Base-by-base conservation (phyloP, 2,329 filamentous ascomycete genomes). In the Taxawa tesnikishii region DNA sequence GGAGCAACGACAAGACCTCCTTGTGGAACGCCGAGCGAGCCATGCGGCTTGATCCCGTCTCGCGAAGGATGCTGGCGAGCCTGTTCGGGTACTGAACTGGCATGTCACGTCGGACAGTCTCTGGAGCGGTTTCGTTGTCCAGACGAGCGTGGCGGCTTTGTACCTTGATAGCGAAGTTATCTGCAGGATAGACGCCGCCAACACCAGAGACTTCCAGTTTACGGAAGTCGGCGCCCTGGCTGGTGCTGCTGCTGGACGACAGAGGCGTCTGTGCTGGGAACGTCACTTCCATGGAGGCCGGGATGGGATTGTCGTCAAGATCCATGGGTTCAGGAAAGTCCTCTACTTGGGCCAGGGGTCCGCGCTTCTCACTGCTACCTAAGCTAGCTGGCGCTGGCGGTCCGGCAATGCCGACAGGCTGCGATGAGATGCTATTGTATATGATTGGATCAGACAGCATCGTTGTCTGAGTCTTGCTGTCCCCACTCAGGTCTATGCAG, bases 401-500 rank as follows among this genome's bases (percentile, higher is more conserved):
- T 9, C 15, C 24, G 13, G 15, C 27, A 1, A 37, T 43, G 18
- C 55, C 55, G n/a, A 59, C 38, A 5, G 54, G 52, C 24, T 54
- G 47, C 10, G 41, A 44, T 1, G 49, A 48, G 6, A 55, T 38
- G 10, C 43, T 39, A 14, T 51, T 43, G 39, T 59, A 59, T 4
- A 39, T 17, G 13, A 39, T 34, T 2, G 33, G 26, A 24, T 39
- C 39, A 32, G 37, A 35, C 2, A 28, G 12, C 32, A 38, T 37
- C 3, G 31, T 29, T 4, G 24, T 32, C 15, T 38, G 34, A 9
- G 43, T 36, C 19, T 39, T 44, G 6, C 61, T 61, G 43, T 85
- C 79, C 2, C 78, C 77, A 11, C 77, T 82, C 3, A 90, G 57
- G 50, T 93, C 84, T 1, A 77, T 85, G 51, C 76, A 90, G 51